These are phyloP conservation scores for Colletotrichum sp. DNA, from an alignment of 2,329 filamentous ascomycete species.

Conservation along the genomic window DNA sequence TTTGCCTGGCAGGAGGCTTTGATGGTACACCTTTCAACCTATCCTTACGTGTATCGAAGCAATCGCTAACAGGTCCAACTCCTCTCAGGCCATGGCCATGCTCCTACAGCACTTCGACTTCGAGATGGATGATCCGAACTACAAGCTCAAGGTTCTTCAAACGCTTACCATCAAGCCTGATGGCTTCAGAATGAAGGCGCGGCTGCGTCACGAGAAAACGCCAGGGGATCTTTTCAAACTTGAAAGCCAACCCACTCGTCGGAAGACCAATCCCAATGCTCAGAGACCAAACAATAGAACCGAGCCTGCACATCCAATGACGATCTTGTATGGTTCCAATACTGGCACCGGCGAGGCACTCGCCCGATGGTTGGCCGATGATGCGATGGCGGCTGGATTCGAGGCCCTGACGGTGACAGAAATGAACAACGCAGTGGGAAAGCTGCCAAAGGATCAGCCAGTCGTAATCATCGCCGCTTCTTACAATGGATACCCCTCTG, in stretches of 20 bases:
- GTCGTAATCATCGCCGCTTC: slow-evolving; percentile 72
- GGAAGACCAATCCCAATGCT: not conserved
- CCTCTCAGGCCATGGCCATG: slow-evolving; percentile 53
- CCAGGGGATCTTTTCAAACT: slow-evolving; percentile 26
- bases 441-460: slow-evolving; percentile 64
- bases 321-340: slow-evolving; percentile 77
- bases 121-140: slow-evolving; percentile 59
- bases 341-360: slow-evolving; percentile 77
- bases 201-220: slow-evolving; percentile 46
- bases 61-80: not conserved
- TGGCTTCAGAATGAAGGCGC: slow-evolving; percentile 66
- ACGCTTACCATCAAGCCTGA: slow-evolving; percentile 69
- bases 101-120: slow-evolving; percentile 77
- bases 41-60: not conserved
- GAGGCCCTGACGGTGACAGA: slow-evolving; percentile 54
- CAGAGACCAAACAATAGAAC: not conserved
- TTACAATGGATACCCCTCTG: slow-evolving; percentile 77
- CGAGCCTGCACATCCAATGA: slow-evolving; percentile 46
- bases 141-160: slow-evolving; percentile 59
- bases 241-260: slow-evolving; percentile 40
- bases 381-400: slow-evolving; percentile 66
- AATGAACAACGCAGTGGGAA: slow-evolving; percentile 66
- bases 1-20: slow-evolving; percentile 79
- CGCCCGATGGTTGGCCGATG: slow-evolving; percentile 65
- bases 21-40: slow-evolving; percentile 31